Base-by-base conservation (phyloP, 2,329 filamentous ascomycete genomes). In the Lachnellula subtilissima region DNA sequence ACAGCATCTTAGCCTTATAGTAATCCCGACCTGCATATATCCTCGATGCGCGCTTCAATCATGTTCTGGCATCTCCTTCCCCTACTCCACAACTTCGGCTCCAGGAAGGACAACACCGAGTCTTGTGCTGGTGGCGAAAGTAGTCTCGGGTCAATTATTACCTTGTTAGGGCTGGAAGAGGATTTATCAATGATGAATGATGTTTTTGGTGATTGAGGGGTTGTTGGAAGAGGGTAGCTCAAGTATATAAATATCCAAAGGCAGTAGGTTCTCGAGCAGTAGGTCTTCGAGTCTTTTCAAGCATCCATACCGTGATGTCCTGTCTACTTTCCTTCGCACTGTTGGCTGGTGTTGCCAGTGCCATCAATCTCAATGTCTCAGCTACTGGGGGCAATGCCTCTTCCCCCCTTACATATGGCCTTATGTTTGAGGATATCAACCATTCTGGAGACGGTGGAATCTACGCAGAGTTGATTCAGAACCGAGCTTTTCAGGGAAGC, bases 381-480 rank as follows among this genome's bases (percentile, higher is more conserved):
- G 55, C 53, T 12, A 61, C 53, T 22, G 66, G 67, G 28, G 67
- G 67, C 12, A 68, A 67, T 63, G 58, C 55, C 2, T 64, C 66
- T 11, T 64, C 63, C 8, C 63, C 65, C 7, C 48, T 65, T 2
- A 60, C 62, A 49, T 69, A 69, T 50, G 65, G 66, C 17, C 51
- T 67, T 9, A 69, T 69, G 66, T 68, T 68, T 45, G 67, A 69
- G 50, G 66, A 69, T 37, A 69, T 68, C 39, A 68, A 63, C 22
- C 61, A 68, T 48, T 68, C 65, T 12, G 66, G 67, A 5, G 67
- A 69, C 52, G 66, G 67, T 14, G 67, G 65, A 7, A 66, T 68
- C 25, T 89, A 90, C 67, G 86, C 83, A 49, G 86, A 90, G 66
- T 70, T 90, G 54, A 80, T 90, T 55, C 80, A 78, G 51, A 90